Base-by-base conservation (phyloP, 176 grass and related monocot genomes). In the Elaeis guineensis region DNA sequence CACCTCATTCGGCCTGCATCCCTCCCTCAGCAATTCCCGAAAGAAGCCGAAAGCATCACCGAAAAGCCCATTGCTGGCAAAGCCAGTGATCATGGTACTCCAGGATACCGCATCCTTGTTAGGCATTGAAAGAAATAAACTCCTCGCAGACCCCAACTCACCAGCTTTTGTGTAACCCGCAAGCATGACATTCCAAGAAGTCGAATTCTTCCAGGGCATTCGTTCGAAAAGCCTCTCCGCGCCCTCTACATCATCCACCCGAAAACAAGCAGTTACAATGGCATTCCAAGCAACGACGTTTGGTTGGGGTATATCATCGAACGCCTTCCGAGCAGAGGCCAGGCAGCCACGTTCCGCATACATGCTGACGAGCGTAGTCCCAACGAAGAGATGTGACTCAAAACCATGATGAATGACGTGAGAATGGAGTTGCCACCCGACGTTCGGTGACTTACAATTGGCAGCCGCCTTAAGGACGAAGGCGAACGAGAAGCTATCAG, bases 171-270 rank as follows among this genome's bases (percentile, higher is more conserved):
- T 63, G 51, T 72, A 63, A n/a, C 70, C 70, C 15, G 70, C 70
- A 19, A 72, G 70, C 70, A 72, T 72, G 25, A 72, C 25, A 51
- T 72, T 72, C 59, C 70, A 72, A n/a, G 70, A 72, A 54, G 70
- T 55, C 25, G 24, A 50, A 21, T 72, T 72, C n/a, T 49, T 72
- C 70, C 59, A 62, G 0, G 58, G 70, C 59, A 72, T 72, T 9
- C 21, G n/a, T 8, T 54, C 50, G 25, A 72, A 72, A 49, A 72
- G 2, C 25, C n/a, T 72, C 19, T 52, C 7, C n/a, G 70, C 70
- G 12, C 16, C 20, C 25, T 4, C 2, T 15, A 55, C 24, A 16
- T 63, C 58, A 12, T 21, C 59, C 5, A 23, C 58, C 24, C 70
- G 70, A 21, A 72, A 72, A 48, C 50, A 48, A 63, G 59, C 70